Evolutionary conservation across 164 flowering plant genomes (phyloP), one percentile per base, ranked within the genome.

Genomic region (Vitis rotundifolia): DNA sequence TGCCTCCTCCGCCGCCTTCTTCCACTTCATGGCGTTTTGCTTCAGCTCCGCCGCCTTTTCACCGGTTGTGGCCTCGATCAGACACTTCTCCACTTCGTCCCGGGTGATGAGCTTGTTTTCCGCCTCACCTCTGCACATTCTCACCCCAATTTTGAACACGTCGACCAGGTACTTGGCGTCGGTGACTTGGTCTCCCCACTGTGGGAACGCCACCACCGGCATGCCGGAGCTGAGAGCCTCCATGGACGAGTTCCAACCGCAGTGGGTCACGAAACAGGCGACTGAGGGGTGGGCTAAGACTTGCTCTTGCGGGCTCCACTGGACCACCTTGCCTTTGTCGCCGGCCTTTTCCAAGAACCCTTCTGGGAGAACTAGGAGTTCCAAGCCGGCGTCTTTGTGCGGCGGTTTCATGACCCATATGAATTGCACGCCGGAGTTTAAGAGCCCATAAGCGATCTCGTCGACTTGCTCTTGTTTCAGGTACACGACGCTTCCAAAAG

Each of bases 1-100:
- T 2, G 96, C 97, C 31, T 74, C 83, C 75, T 74, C 81, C 31
- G 94, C 92, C 59, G 63, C 81, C 65, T 56, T 75, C 85, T 85
- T 91, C 93, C 89, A 87, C 77, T 81, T 83, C 67, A 76, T 5
- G 0, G 88, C 85, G 18, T 85, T 89, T 50, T 67, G 52, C 80
- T 73, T 86, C 76, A 90, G 71, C 74, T 90, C 64, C 8, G 1
- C 55, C 0, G 77, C 58, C 28, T n/a, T 14, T 1, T 71, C 68
- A 11, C 77, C 77, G 13, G 56, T 65, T 2, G 55, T 61, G 2
- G 67, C 52, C 61, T 70, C 74, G n/a, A 7, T 8, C n/a, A 77
- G 50, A 47, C 77, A 73, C 57, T 56, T 77, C 28, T 73, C 71
- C 10, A 77, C 65, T 29, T 77, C 77, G 8, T 64, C 65, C 10